Conservation (phyloP, 2,329 filamentous ascomycete genomes). For the Cadophora sp. region DNA sequence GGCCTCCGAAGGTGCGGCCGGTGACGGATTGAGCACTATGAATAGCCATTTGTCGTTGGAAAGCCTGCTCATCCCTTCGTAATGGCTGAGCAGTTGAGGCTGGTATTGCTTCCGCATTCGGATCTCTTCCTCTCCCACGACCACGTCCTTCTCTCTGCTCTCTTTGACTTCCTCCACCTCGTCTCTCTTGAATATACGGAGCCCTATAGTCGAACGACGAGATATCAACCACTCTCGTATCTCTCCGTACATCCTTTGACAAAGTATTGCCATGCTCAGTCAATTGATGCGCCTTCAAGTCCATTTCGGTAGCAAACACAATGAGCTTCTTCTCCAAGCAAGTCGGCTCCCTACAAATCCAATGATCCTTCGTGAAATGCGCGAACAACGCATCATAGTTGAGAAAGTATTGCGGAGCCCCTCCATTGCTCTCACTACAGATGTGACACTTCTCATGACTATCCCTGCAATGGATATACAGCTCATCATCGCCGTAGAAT, state of each 20-base stretch:
- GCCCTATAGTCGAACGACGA: slow-evolving; percentile 82
- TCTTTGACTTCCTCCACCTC: slow-evolving; percentile 53
- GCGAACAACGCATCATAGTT: slow-evolving; percentile 86
- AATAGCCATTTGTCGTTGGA: slow-evolving; percentile 90
- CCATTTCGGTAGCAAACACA: slow-evolving; percentile 93
- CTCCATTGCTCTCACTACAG: slow-evolving; percentile 67
- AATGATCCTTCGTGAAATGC: slow-evolving; percentile 90
- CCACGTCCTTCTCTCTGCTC: slow-evolving; percentile 50
- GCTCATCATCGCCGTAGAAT: slow-evolving; percentile 95
- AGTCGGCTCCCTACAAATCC: slow-evolving; percentile 81
- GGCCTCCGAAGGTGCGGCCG: slow-evolving; percentile 83
- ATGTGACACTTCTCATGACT: slow-evolving; percentile 96
- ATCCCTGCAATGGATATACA: slow-evolving; percentile 91
- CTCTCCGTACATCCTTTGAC: slow-evolving; percentile 82
- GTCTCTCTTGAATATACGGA: slow-evolving; percentile 67
- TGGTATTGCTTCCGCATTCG: slow-evolving; percentile 82
- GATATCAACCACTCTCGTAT: slow-evolving; percentile 86
- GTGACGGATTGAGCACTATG: slow-evolving; percentile 85
- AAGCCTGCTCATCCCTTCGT: slow-evolving; percentile 86
- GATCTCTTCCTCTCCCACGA: slow-evolving; percentile 77
- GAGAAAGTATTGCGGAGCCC: slow-evolving; percentile 83
- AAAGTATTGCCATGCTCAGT: slow-evolving; percentile 80
- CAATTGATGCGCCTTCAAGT: slow-evolving; percentile 91
- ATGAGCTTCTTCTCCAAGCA: slow-evolving; percentile 98
- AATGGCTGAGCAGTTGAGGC: slow-evolving; percentile 80